phyloP scores from a whole-genome alignment of 495 filamentous ascomycete species.

The Neurospora pannonica region DNA sequence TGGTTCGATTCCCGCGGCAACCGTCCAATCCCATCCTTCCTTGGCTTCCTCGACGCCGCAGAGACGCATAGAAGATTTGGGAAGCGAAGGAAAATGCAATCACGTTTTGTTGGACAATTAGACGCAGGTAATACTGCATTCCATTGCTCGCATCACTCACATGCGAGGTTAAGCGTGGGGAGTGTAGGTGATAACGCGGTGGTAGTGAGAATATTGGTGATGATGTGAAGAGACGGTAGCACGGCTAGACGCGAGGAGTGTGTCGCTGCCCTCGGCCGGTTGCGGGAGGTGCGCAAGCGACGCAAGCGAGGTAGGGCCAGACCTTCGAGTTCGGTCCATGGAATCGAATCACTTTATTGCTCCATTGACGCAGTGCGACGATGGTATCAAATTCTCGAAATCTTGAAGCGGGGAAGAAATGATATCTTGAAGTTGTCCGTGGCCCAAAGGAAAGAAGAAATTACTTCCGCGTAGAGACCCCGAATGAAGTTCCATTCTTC shows the following conservation, averaged over 20 bases:
- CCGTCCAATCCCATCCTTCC: not conserved
- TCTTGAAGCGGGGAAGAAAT: not conserved
- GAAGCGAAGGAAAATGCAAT: not conserved
- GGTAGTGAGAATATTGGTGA: not conserved
- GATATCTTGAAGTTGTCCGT: not conserved
- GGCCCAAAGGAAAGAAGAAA: not conserved
- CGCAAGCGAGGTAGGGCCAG: too few relatives aligned
- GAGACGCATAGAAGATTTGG: not conserved
- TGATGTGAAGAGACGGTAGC: too few relatives aligned
- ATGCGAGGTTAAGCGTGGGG: not conserved
- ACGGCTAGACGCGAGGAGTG: not conserved
- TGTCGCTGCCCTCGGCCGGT: not conserved
- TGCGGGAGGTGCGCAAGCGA: not conserved
- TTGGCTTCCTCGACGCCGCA: not conserved
- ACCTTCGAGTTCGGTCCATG: too few relatives aligned
- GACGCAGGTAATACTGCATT: not conserved
- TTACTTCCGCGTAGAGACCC: not conserved
- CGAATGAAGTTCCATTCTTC: not conserved
- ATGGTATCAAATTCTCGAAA: not conserved
- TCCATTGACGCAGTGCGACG: not conserved
- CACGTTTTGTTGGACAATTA: not conserved
- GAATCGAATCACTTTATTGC: not conserved
- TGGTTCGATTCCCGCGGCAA: not conserved
- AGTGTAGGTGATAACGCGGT: not conserved
- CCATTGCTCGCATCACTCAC: not conserved